phyloP scores from a whole-genome alignment of 306 rosid species.

The Quercus aquifolioides region DNA sequence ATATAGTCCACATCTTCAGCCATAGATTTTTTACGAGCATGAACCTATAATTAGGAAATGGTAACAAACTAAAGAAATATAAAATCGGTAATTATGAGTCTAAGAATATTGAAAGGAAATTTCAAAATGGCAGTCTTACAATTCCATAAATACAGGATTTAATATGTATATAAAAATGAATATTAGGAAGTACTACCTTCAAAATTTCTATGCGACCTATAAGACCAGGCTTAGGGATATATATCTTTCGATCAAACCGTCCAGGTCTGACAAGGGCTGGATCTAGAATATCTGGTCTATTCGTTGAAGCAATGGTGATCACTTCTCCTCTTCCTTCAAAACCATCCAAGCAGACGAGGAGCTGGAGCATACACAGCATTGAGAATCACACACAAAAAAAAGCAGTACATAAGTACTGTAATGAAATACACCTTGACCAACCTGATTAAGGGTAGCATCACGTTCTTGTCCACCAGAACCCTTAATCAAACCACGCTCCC shows the following conservation, averaged over 20 bases:
- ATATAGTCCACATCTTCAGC: constrained; percentile 90
- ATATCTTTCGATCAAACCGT: constrained; percentile 89
- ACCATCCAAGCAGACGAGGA: constrained; percentile 93
- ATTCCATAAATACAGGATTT: constrained; percentile 3
- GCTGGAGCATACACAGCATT: constrained; percentile 54
- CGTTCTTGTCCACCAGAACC: constrained; percentile 99
- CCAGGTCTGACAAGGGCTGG: constrained; percentile 99
- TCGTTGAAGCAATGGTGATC: constrained; percentile 95
- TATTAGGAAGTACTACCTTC: constrained; percentile 43
- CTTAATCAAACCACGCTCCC: constrained; percentile 98
- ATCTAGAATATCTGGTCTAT: constrained; percentile 95
- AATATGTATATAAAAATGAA: neutral
- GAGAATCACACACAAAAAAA: constrained; percentile 17
- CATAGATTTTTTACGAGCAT: constrained; percentile 95
- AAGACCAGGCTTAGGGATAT: constrained; percentile 90
- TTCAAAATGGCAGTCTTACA: neutral
- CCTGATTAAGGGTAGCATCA: constrained; percentile 99
- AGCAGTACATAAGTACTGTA: constrained; percentile 7
- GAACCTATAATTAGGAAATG: constrained; percentile 57
- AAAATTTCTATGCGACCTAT: constrained; percentile 92
- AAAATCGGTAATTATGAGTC: constrained; percentile 15
- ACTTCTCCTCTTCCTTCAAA: constrained; percentile 99
- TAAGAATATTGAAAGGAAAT: neutral
- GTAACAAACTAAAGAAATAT: constrained; percentile 8
- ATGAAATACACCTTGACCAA: constrained; percentile 23